Evolutionary conservation across 768 basidiomycete genomes (phyloP).

Genomic region (Pleurotus tuoliensis): DNA sequence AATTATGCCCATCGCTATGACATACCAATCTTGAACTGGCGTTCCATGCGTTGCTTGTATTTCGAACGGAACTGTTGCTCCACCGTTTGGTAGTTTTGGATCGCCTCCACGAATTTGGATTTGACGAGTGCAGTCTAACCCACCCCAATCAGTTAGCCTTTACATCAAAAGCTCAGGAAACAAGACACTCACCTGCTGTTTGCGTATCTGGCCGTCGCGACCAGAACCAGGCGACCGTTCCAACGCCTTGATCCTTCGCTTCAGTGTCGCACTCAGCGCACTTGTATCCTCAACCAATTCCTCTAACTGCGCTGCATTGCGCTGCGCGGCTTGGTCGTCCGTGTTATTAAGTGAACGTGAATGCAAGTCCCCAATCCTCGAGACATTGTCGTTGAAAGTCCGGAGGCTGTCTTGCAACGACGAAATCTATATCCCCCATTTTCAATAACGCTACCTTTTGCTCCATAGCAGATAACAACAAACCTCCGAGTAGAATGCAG

Average conservation of each 20-base stretch:
- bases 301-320: constrained; percentile 59
- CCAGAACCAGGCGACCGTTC: constrained; percentile 63
- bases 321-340: constrained; percentile 63
- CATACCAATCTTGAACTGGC: constrained; percentile 84
- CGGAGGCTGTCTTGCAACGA: constrained; percentile 68
- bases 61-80: constrained; percentile 76
- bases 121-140: constrained; percentile 58
- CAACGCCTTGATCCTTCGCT: constrained; percentile 67
- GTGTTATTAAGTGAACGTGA: constrained; percentile 72
- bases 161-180: background rate
- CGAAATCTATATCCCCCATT: constrained; percentile 50
- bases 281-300: constrained; percentile 72
- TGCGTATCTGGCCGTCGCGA: constrained; percentile 70
- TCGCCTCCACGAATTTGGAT: constrained; percentile 78
- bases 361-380: constrained; percentile 68
- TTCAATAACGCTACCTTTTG: background rate
- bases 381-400: constrained; percentile 66
- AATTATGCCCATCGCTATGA: background rate
- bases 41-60: constrained; percentile 78
- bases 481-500: constrained; percentile 73
- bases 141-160: background rate
- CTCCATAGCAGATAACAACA: constrained; percentile 12
- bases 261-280: constrained; percentile 62
- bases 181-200: constrained; percentile 57
- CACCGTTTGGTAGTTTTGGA: constrained; percentile 81